Conservation (phyloP, 108 stramenopile genomes). For the Skeletonema potamos region DNA sequence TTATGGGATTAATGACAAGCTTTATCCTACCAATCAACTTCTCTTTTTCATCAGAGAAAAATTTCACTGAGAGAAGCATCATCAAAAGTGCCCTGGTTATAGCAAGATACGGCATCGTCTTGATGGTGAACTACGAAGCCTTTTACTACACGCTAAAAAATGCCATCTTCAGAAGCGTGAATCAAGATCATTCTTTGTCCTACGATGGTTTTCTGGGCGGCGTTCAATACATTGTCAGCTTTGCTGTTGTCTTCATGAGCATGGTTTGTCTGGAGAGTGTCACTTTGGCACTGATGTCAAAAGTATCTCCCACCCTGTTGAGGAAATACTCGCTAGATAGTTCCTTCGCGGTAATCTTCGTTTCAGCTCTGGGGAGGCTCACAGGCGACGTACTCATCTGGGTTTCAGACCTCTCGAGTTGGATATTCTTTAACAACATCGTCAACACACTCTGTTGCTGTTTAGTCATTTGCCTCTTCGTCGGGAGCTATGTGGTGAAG, state of each 20-base stretch:
- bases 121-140: slow-evolving; percentile 47
- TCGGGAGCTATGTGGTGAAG: slow-evolving; percentile 30
- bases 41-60: slow-evolving; percentile 10
- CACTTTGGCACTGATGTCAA: slow-evolving; percentile 39
- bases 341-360: slow-evolving; percentile 30
- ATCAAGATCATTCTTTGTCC: slow-evolving; percentile 5
- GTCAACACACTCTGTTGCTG: slow-evolving; percentile 31
- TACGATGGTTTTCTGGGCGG: slow-evolving; percentile 34
- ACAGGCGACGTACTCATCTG: slow-evolving; percentile 25
- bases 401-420: slow-evolving; percentile 24
- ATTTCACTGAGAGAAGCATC: slow-evolving; percentile 9
- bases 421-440: slow-evolving; percentile 24
- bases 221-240: slow-evolving; percentile 25
- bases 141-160: slow-evolving; percentile 19
- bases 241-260: slow-evolving; percentile 25
- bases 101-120: slow-evolving; percentile 25
- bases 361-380: slow-evolving; percentile 23
- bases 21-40: slow-evolving; percentile 33
- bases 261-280: slow-evolving; percentile 19
- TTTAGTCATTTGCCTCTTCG: slow-evolving; percentile 20
- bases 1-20: slow-evolving; percentile 30
- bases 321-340: slow-evolving; percentile 37
- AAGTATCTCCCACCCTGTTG: slow-evolving; percentile 25
- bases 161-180: slow-evolving; percentile 2
- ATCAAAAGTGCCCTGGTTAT: slow-evolving; percentile 14